Evolutionary conservation across 2,329 filamentous ascomycete species (phyloP), one percentile per base, ranked within the genome.

Genomic region (Zopfia rhizophila): DNA sequence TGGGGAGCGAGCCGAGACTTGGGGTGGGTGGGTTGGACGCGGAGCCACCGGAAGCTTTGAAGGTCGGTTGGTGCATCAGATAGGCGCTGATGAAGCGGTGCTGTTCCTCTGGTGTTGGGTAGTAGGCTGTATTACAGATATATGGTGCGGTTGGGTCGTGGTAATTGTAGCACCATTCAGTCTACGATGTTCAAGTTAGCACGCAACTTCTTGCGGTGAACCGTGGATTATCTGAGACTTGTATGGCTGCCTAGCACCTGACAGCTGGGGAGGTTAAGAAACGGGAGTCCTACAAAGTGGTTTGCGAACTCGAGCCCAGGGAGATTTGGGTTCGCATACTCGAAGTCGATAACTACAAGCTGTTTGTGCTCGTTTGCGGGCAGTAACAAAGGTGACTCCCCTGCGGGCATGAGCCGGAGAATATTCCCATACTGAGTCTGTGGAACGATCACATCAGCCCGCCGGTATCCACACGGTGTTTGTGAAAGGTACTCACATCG

Each of bases 351-450:
- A 54, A 99, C 94, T 12, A 97, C 83, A 11, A 99, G 83, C 73
- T 96, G 93, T 72, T 96, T 97, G 75, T 99, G 94, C 58, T 93
- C 86, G 72, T 97, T 97, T 47, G 89, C 86, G 0, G 94, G 91
- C 37, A 94, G 83, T 8, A 97, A 81, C 6, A 97, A 82, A 0
- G 93, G 94, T 0, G 92, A 97, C 60, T 91, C 87, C 36, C 79
- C 81, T 27, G 76, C 75, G 2, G 84, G 84, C 56, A 90, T 83
- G 69, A 87, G 76, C 25, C 92, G 90, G 37, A 99, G 84, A 53
- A 99, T 94, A 68, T 99, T 99, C 55, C 94, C 94, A 65, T 99
- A 97, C 85, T 99, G 94, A 4, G 94, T 96, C 91, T 96, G 43
- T 37, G 27, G 29, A 18, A 16, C n/a, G 14, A 7, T 19, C 8